phyloP scores from a whole-genome alignment of 768 basidiomycete genomes.

The Sistotremastrum suecicum region DNA sequence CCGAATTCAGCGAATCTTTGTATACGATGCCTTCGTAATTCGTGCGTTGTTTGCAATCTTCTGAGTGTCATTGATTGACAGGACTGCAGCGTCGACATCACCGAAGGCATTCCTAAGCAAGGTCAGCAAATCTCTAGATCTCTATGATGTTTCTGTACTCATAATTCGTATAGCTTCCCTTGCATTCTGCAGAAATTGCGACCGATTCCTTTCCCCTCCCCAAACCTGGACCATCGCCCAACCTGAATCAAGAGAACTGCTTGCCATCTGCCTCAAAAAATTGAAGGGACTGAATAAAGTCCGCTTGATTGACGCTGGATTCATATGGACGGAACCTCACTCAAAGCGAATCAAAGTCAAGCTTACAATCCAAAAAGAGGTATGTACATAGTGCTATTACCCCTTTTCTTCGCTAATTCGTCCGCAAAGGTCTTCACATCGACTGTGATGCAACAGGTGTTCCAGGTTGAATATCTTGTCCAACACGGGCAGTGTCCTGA shows the following conservation, averaged over 20 bases:
- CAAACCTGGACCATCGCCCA: constrained; percentile 71
- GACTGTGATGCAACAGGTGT: constrained; percentile 94
- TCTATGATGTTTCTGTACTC: background rate
- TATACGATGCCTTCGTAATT: constrained; percentile 77
- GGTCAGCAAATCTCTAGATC: constrained; percentile 26
- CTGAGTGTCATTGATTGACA: background rate
- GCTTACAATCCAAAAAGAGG: constrained; percentile 97
- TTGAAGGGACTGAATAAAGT: constrained; percentile 91
- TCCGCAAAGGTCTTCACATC: constrained; percentile 64
- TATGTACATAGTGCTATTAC: constrained; percentile 18
- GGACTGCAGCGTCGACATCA: constrained; percentile 72
- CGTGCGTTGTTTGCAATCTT: constrained; percentile 31
- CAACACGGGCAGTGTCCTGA: constrained; percentile 93
- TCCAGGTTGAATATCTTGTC: constrained; percentile 91
- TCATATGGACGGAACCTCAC: constrained; percentile 99
- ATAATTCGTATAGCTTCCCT: constrained; percentile 46
- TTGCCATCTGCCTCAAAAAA: constrained; percentile 90
- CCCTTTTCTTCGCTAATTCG: background rate
- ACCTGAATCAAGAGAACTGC: constrained; percentile 84
- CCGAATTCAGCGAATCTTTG: constrained; percentile 91
- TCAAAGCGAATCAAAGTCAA: constrained; percentile 87
- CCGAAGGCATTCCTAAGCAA: constrained; percentile 95
- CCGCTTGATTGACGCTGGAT: constrained; percentile 93
- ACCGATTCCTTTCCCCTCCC: constrained; percentile 89
- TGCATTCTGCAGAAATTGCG: constrained; percentile 91